Evolutionary conservation across 108 stramenopile genomes (phyloP).

Genomic region (Parietichytrium sp.): DNA sequence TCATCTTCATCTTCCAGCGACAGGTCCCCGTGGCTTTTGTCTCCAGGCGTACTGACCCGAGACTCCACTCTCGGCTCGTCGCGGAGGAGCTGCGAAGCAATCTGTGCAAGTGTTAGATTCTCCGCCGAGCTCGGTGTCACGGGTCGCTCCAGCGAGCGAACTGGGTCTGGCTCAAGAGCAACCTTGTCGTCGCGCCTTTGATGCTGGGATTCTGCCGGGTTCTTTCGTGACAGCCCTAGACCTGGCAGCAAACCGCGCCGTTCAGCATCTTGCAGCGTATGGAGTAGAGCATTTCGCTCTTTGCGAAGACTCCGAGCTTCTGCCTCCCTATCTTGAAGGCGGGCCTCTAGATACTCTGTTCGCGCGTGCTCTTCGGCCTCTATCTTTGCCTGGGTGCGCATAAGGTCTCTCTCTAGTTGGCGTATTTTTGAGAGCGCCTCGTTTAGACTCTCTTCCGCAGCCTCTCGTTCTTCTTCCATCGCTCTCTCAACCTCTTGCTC

Average conservation of each 20-base stretch:
- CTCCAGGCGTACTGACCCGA: background rate
- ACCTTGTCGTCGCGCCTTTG: background rate
- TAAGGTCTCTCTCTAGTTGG: background rate
- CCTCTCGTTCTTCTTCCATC: background rate
- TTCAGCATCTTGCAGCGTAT: constrained; percentile 7
- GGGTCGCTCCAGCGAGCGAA: background rate
- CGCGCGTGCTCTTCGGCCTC: background rate
- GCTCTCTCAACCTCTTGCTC: background rate
- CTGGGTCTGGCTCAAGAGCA: background rate
- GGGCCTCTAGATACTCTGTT: background rate
- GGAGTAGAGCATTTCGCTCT: constrained; percentile 9
- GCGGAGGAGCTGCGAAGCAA: background rate
- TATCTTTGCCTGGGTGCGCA: background rate
- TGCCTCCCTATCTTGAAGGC: background rate
- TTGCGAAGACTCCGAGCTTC: background rate
- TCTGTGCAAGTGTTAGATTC: background rate
- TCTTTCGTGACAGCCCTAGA: background rate
- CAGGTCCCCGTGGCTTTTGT: background rate
- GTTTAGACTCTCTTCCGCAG: background rate
- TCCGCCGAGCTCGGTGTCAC: background rate
- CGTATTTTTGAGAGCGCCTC: background rate
- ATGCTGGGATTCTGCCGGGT: background rate
- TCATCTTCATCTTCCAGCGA: constrained; percentile 18
- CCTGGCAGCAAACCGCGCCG: constrained; percentile 18
- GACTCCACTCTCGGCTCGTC: background rate